Conservation (phyloP, 2,329 filamentous ascomycete genomes). For the Phialemoniopsis sp. region DNA sequence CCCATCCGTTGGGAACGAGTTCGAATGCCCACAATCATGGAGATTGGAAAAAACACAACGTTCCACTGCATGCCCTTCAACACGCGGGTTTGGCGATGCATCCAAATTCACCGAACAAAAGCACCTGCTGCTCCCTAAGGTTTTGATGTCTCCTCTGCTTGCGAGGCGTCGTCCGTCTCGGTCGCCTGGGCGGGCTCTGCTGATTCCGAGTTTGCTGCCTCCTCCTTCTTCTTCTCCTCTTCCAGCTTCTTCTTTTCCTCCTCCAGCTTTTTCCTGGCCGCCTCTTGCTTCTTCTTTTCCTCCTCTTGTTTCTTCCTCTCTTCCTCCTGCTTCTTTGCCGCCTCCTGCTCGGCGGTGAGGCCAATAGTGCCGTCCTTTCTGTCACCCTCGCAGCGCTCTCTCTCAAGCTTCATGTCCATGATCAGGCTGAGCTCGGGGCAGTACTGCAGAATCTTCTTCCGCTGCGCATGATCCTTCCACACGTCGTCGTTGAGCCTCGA, state of each 20-base stretch:
- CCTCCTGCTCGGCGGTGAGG: conserved; percentile 5
- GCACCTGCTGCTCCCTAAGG: neutral
- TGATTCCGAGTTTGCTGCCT: conserved; percentile 1
- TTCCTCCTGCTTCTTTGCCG: conserved; percentile 5
- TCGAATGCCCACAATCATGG: neutral
- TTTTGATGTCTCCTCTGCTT: conserved; percentile 1
- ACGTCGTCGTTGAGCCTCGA: conserved; percentile 32
- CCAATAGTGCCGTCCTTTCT: conserved; percentile 18
- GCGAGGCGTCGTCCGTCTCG: neutral
- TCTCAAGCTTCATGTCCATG: conserved; percentile 52
- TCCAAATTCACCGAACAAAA: no score
- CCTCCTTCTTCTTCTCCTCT: conserved; percentile 5
- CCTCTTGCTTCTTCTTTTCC: conserved; percentile 7
- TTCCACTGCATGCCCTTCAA: no score
- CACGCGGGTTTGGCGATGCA: no score
- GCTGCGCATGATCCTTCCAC: conserved; percentile 38
- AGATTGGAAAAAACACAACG: no score
- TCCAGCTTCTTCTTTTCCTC: conserved; percentile 4
- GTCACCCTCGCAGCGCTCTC: conserved; percentile 37
- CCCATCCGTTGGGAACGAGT: no score
- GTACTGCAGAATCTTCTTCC: conserved; percentile 47
- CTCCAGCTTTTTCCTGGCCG: conserved; percentile 3
- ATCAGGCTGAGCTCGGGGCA: conserved; percentile 53
- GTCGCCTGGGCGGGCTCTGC: conserved; percentile 4
- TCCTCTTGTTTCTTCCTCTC: conserved; percentile 3